Base-by-base conservation (phyloP, 495 filamentous ascomycete species). In the Lepidopterella palustris region DNA sequence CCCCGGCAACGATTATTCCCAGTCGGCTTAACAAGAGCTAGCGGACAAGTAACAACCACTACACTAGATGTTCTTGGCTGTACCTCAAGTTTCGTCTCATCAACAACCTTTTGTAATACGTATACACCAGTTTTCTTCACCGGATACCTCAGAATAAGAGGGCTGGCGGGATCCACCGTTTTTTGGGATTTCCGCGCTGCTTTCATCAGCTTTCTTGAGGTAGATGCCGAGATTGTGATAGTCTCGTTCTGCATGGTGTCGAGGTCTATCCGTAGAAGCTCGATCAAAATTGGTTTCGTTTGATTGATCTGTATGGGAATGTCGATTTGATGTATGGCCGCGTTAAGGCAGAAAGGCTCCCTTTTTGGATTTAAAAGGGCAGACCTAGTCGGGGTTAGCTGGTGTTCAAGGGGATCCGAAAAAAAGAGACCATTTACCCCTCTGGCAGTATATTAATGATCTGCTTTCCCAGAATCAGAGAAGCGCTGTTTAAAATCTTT, bases 401-500 rank as follows among this genome's bases (percentile, higher is more conserved):
- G 24, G n/a, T 5, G 5, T 9, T 26, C 5, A n/a, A 49, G 26
- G 11, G 25, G 32, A 56, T 57, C 8, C 31, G 18, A 20, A 5
- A 20, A 50, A 10, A n/a, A 48, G 24, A 24, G 28, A 28, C 48
- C 20, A 75, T 85, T 67, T 71, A 92, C 84, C 93, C 93, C 79
- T 98, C 93, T 2, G 93, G 93, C 26, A 98, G 77, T 70, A 97
- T 95, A 68, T 98, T 90, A 68, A 98, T 90, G 61, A 95, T 92
- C 74, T 96, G 90, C 70, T 89, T 92, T 69, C 93, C 93, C 70
- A 95, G 80, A 55, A 97, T 96, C 66, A 96, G 80, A 5, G 92
- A 96, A 1, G 88, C 79, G 69, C 97, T 97, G 69, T 95, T 85
- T 45, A 95, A 79, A 52, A 97, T 89, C 58, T 82, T 85, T 1